These are phyloP conservation scores for Suillus sp. DNA, from an alignment of 768 basidiomycete species.

Conservation along the genomic window DNA sequence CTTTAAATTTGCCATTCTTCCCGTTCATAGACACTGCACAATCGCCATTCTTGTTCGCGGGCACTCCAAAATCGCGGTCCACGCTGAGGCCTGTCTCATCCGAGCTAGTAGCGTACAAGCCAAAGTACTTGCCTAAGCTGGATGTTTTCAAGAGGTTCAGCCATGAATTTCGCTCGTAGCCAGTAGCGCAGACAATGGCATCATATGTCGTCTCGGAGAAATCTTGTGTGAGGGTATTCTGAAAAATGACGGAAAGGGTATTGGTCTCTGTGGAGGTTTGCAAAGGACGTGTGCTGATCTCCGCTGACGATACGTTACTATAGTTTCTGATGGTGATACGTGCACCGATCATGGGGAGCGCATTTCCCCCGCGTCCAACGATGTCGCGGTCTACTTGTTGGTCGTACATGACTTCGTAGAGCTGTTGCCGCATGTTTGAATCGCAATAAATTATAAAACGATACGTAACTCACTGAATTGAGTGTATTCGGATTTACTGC, in stretches of 20 bases:
- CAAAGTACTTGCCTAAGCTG: constrained; percentile 39
- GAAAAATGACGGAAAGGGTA: constrained; percentile 32
- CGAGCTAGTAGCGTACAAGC: constrained; percentile 24
- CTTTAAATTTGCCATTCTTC: neutral
- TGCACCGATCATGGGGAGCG: constrained; percentile 20
- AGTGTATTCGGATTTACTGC: constrained; percentile 52
- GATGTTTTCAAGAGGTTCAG: constrained; percentile 43
- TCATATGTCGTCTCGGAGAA: constrained; percentile 43
- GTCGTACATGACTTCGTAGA: constrained; percentile 53
- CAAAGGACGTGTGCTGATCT: constrained; percentile 14
- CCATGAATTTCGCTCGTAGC: constrained; percentile 54
- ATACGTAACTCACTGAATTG: constrained; percentile 36
- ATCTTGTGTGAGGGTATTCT: constrained; percentile 40
- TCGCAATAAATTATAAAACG: neutral
- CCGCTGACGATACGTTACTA: constrained; percentile 38
- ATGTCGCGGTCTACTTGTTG: constrained; percentile 50
- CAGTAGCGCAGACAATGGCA: constrained; percentile 53
- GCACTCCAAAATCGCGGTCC: constrained; percentile 11
- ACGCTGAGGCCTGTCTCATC: constrained; percentile 16
- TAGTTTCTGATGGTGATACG: constrained; percentile 42
- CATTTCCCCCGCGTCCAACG: constrained; percentile 33
- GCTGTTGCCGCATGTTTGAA: constrained; percentile 28
- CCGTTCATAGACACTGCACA: neutral
- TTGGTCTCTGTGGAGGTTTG: constrained; percentile 10
- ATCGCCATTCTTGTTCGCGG: neutral